phyloP scores from a whole-genome alignment of 2,329 filamentous ascomycete species.

The Claviceps spartinae region DNA sequence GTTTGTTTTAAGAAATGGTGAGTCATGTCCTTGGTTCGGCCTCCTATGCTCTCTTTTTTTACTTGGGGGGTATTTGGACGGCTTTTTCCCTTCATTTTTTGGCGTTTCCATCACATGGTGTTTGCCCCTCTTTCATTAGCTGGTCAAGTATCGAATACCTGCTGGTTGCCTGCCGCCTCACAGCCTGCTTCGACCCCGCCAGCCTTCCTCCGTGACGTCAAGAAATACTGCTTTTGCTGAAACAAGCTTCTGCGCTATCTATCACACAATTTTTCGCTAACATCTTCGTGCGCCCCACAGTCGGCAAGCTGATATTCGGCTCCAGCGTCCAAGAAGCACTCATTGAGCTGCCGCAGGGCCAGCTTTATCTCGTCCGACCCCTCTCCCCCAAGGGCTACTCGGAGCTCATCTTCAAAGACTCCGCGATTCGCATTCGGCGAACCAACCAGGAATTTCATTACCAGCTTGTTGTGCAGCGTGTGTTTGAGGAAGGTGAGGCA shows the following conservation, averaged over 20 bases:
- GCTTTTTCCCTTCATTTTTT: neutral
- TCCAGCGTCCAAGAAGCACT: constrained; percentile 77
- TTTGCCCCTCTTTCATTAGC: too few relatives aligned
- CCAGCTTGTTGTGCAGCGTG: constrained; percentile 88
- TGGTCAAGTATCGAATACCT: too few relatives aligned
- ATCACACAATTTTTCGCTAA: neutral
- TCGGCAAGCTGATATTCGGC: constrained; percentile 89
- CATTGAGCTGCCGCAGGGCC: constrained; percentile 87
- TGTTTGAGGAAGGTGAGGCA: constrained; percentile 94
- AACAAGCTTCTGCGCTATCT: neutral
- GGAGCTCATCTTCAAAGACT: constrained; percentile 97
- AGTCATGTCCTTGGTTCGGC: constrained; percentile 12
- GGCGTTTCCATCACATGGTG: neutral
- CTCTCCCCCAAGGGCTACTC: constrained; percentile 94
- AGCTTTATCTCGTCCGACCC: constrained; percentile 92
- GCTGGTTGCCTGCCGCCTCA: too few relatives aligned
- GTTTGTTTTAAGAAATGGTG: constrained; percentile 32
- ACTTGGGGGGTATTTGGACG: neutral
- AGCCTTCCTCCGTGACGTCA: too few relatives aligned
- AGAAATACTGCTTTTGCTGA: too few relatives aligned
- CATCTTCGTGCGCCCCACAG: constrained; percentile 27
- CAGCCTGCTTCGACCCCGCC: too few relatives aligned
- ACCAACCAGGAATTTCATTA: constrained; percentile 95
- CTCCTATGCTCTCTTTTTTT: neutral
- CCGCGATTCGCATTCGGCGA: constrained; percentile 77